Evolutionary conservation across 768 basidiomycete genomes (phyloP), one percentile per base, ranked within the genome.

Genomic region (Serpula lacrymans): DNA sequence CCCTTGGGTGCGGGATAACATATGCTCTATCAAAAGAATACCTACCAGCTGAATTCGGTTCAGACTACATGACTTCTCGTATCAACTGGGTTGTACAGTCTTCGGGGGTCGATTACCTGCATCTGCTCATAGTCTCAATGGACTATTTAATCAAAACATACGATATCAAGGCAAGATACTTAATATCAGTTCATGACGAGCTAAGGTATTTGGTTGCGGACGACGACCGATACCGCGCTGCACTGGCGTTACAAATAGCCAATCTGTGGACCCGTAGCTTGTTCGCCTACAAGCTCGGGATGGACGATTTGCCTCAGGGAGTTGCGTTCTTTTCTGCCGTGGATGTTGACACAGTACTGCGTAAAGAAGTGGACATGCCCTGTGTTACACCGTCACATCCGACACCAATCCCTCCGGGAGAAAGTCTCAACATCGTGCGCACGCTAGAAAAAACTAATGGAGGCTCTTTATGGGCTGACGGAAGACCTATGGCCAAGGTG

Each of bases 81-180:
- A 94, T 98, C 68, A 99, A 99, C 57, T 98, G 96, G 96, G 96
- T 94, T 35, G 96, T 98, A 5, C 96, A 98, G 55, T 97, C 94
- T 3, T 96, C 93, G 0, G 96, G 95, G 3, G 95, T 98, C 30
- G 96, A 98, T 62, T 98, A 99, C 57, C 82, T 98, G 7, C 96
- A 99, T 55, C 80, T 99, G 27, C 77, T 98, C 44, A 91, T 99
- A 54, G 90, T 94, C 34, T 78, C 91, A 5, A 98, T 97, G 94
- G 80, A 92, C 45, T 74, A 95, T 58, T 77, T 99, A 26, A 81
- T 84, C 41, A 60, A 64, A 32, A 82, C 78, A 39, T 98, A 94
- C 66, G 65, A 76, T 49, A 96, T 98, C 54, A 55, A 85, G 9
- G 94, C 94, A 2, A 78, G 96, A 6, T 99, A 95, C 62, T 82